These are phyloP conservation scores for Moesziomyces parantarcticus DNA, from an alignment of 1,284 basidiomycete species.

Conservation along the genomic window DNA sequence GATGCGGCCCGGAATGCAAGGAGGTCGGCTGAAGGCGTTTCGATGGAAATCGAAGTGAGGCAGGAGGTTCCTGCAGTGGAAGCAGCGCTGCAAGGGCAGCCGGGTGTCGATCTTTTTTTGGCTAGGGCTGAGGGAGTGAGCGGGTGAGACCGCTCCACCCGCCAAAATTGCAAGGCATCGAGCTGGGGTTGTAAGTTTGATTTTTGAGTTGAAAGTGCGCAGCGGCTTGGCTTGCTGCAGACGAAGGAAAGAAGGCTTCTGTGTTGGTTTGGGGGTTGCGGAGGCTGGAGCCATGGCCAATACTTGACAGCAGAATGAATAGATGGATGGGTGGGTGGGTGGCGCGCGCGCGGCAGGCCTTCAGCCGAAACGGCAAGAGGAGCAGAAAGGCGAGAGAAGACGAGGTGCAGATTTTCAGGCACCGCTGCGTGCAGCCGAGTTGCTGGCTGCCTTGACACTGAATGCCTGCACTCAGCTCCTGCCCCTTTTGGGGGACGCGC, in stretches of 20 bases:
- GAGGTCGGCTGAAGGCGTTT: neutral
- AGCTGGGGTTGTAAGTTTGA: too few species aligned
- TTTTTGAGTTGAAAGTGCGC: constrained; percentile 15
- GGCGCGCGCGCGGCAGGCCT: too few species aligned
- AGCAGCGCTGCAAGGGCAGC: neutral
- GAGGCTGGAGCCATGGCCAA: too few species aligned
- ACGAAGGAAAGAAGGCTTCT: constrained; percentile 19
- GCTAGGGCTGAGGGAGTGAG: too few species aligned
- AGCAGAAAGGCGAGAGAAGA: neutral
- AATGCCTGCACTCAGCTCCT: too few species aligned
- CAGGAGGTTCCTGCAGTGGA: constrained; percentile 19
- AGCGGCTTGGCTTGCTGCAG: constrained; percentile 3
- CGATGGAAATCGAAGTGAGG: neutral
- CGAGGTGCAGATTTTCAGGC: constrained; percentile 16
- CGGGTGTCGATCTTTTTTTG: too few species aligned
- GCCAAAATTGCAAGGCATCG: too few species aligned
- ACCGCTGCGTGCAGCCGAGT: neutral
- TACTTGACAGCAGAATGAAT: too few species aligned
- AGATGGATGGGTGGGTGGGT: too few species aligned
- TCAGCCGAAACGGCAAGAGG: too few species aligned
- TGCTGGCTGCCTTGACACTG: too few species aligned
- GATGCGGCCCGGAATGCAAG: neutral
- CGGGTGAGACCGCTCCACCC: too few species aligned
- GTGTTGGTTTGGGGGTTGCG: neutral
- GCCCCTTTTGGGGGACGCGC: neutral